A percentile compares a stretch with the other conserved stretches of the same genome.
phyloP scores from a whole-genome alignment of 306 rosid genomes.

The Hippophae tibetana region DNA sequence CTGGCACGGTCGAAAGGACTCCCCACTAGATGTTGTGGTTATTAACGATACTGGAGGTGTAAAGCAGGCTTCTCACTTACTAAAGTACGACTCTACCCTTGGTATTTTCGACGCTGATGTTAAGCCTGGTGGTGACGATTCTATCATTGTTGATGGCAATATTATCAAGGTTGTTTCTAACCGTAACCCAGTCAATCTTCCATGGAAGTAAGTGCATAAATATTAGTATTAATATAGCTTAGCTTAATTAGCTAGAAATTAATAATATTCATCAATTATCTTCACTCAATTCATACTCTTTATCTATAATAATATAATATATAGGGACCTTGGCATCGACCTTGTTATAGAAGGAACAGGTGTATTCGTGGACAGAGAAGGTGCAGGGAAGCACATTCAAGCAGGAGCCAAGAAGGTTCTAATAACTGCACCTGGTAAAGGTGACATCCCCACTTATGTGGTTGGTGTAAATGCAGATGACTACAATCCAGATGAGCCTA shows the following conservation, averaged over 20 bases:
- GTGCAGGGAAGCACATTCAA: conserved; percentile 85
- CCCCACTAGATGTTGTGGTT: conserved; percentile 86
- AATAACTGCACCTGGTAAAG: conserved; percentile 97
- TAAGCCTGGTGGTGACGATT: conserved; percentile 59
- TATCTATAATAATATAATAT: background rate
- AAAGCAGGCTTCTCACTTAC: conserved; percentile 98
- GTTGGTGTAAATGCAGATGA: conserved; percentile 84
- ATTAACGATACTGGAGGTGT: conserved; percentile 95
- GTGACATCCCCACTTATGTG: conserved; percentile 94
- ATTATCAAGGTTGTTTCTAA: conserved; percentile 72
- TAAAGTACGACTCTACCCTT: conserved; percentile 91
- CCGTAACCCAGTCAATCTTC: conserved; percentile 75
- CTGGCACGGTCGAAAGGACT: conserved; percentile 96
- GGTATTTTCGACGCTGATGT: conserved; percentile 93
- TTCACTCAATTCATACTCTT: too few species aligned
- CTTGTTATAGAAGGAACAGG: conserved; percentile 98
- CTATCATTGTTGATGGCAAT: conserved; percentile 84
- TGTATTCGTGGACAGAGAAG: conserved; percentile 91
- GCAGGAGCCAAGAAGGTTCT: conserved; percentile 98
- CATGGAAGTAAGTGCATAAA: conserved; percentile 67
- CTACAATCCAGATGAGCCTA: conserved; percentile 56
- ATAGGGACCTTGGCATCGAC: conserved; percentile 78
- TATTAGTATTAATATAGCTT: background rate
- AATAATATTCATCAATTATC: too few species aligned
- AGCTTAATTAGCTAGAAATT: too few species aligned